phyloP scores from a whole-genome alignment of 495 filamentous ascomycete species.

The Penicillium riverlandense region DNA sequence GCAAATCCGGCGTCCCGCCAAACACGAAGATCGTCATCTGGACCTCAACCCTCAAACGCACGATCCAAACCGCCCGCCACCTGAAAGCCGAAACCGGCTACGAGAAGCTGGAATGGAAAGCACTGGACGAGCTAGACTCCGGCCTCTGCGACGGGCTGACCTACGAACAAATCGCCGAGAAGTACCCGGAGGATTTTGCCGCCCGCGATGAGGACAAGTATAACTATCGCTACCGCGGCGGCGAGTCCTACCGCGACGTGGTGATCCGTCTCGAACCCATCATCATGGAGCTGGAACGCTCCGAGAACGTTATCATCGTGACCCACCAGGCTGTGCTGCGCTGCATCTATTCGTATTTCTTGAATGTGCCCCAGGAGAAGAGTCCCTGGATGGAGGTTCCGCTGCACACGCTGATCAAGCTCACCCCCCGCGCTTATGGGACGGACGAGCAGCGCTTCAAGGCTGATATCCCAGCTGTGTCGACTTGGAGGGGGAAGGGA shows the following conservation, averaged over 20 bases:
- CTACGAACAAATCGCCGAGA: constrained; percentile 82
- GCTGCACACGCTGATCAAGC: constrained; percentile 89
- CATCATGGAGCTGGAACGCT: constrained; percentile 97
- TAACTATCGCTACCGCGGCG: constrained; percentile 97
- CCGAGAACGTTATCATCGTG: constrained; percentile 94
- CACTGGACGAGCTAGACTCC: constrained; percentile 91
- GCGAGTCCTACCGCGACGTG: constrained; percentile 94
- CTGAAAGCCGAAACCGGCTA: constrained; percentile 59
- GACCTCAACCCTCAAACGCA: constrained; percentile 92
- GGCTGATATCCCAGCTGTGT: constrained; percentile 89
- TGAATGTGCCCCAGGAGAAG: constrained; percentile 87
- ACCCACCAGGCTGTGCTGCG: constrained; percentile 94
- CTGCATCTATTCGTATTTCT: constrained; percentile 98
- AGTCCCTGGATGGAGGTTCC: constrained; percentile 98
- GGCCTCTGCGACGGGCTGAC: constrained; percentile 96
- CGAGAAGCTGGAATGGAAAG: constrained; percentile 96
- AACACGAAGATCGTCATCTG: constrained; percentile 85
- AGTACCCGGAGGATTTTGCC: constrained; percentile 88
- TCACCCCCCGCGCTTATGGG: constrained; percentile 89
- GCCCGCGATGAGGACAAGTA: constrained; percentile 96
- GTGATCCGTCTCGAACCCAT: constrained; percentile 97
- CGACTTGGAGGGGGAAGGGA: constrained; percentile 89
- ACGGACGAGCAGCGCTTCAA: constrained; percentile 81
- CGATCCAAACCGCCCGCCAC: constrained; percentile 82
- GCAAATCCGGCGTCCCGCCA: constrained; percentile 66